Percentiles rank a stretch among this genome's conserved stretches.
Evolutionary conservation across 2,329 filamentous ascomycete genomes (phyloP).

Genomic region (Myriosclerotinia duriaeana): DNA sequence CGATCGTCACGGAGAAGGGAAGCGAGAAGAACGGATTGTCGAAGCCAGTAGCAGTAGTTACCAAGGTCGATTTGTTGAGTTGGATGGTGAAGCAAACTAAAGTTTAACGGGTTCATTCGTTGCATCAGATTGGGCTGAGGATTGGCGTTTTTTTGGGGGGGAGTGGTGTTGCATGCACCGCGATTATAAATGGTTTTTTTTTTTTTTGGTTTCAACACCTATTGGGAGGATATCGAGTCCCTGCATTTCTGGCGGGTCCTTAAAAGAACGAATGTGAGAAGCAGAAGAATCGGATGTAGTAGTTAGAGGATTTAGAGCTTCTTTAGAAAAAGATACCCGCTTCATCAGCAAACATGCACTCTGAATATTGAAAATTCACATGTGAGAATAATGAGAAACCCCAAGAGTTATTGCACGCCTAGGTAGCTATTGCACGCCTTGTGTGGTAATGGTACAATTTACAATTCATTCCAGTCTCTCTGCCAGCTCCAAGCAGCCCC

Average conservation of each 20-base stretch:
- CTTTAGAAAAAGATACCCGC: not conserved
- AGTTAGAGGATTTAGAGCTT: not conserved
- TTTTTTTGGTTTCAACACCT: slow-evolving; percentile 20
- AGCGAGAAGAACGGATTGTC: slow-evolving; percentile 51
- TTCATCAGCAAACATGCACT: not conserved
- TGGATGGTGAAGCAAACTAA: slow-evolving; percentile 77
- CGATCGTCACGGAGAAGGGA: slow-evolving; percentile 81
- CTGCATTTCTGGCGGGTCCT: not conserved
- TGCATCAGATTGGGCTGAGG: not conserved
- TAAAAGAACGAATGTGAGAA: not conserved
- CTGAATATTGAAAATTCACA: not conserved
- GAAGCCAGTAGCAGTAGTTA: slow-evolving; percentile 86
- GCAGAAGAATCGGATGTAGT: not conserved
- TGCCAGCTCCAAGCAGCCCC: not conserved
- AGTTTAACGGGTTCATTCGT: slow-evolving; percentile 19
- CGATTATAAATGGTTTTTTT: not conserved
- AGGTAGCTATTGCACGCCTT: not conserved
- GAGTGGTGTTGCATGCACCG: not conserved
- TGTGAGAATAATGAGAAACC: no score
- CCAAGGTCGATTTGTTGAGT: slow-evolving; percentile 91
- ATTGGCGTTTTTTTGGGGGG: slow-evolving; percentile 15
- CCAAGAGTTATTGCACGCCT: not conserved
- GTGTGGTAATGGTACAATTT: slow-evolving; percentile 3
- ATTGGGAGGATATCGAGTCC: not conserved
- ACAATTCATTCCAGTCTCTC: slow-evolving; percentile 3